Conservation (phyloP, 805 yeast genomes). For the Schizosaccharomyces lindneri region DNA sequence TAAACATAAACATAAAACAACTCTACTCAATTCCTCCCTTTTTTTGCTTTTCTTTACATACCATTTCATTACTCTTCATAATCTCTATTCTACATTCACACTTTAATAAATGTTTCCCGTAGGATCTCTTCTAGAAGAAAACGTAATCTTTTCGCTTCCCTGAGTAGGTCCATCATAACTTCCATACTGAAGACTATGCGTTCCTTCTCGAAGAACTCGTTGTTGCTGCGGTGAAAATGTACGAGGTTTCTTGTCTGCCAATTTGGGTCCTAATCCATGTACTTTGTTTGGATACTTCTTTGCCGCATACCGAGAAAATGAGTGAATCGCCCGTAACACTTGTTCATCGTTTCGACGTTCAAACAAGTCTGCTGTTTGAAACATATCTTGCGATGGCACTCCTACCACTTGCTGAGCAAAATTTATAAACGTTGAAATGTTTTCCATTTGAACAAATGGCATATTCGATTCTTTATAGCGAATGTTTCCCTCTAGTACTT, state of each 20-base stretch:
- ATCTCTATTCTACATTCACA: too few relatives aligned
- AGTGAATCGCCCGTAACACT: constrained; percentile 46
- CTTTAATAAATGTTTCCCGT: neutral
- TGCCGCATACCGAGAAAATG: constrained; percentile 47
- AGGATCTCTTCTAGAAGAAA: neutral
- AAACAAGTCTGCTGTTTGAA: constrained; percentile 52
- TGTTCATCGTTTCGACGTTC: constrained; percentile 58
- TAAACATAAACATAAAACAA: too few relatives aligned
- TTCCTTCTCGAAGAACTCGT: neutral
- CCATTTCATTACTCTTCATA: too few relatives aligned
- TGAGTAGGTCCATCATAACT: neutral
- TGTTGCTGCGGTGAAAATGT: neutral
- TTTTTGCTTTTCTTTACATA: too few relatives aligned
- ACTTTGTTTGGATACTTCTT: constrained; percentile 22
- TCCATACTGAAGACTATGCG: constrained; percentile 1
- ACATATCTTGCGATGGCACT: constrained; percentile 57
- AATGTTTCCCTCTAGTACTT: neutral
- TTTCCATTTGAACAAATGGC: constrained; percentile 37
- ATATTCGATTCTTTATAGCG: constrained; percentile 7
- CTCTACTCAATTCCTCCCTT: too few relatives aligned
- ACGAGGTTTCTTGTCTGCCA: constrained; percentile 23
- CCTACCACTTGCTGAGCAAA: constrained; percentile 34
- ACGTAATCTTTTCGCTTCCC: neutral
- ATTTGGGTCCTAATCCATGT: constrained; percentile 34
- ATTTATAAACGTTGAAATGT: constrained; percentile 43